Conservation (phyloP, 2,329 filamentous ascomycete genomes). For the Nemania sp. region DNA sequence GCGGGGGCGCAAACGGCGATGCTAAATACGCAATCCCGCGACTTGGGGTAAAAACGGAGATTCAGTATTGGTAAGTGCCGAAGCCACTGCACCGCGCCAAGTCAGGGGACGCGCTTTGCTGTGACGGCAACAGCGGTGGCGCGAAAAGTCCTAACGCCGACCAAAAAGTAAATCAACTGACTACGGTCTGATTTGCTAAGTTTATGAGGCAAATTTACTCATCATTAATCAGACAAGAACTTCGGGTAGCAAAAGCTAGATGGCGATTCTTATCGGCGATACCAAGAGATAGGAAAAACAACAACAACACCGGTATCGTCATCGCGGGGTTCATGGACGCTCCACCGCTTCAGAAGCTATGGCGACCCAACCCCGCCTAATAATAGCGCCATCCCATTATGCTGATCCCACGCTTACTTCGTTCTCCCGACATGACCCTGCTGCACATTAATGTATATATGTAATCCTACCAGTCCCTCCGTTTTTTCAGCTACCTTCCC, state of each 20-base stretch:
- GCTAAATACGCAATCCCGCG: constrained; percentile 10
- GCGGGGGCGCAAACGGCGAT: constrained; percentile 3
- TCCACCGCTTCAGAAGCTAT: constrained; percentile 3
- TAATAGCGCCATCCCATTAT: constrained; percentile 3
- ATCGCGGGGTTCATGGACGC: constrained; percentile 7
- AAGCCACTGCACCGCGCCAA: constrained; percentile 3
- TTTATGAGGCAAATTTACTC: too few species aligned
- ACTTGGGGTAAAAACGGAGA: constrained; percentile 11
- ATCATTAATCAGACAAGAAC: too few species aligned
- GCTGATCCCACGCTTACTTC: constrained; percentile 9
- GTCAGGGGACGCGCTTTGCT: constrained; percentile 5
- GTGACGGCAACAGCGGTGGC: background rate
- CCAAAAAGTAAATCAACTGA: background rate
- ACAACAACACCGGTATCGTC: background rate
- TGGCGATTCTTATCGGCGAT: too few species aligned
- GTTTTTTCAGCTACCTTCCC: background rate
- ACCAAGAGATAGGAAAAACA: too few species aligned
- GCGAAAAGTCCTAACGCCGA: constrained; percentile 13
- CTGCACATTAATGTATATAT: constrained; percentile 1
- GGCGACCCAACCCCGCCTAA: constrained; percentile 5
- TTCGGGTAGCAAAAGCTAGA: too few species aligned
- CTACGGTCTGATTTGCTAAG: too few species aligned
- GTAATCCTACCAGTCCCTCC: background rate
- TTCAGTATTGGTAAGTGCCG: constrained; percentile 21
- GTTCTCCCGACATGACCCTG: too few species aligned